Conservation (phyloP, 2,329 filamentous ascomycete genomes). For the Ustulina deusta region DNA sequence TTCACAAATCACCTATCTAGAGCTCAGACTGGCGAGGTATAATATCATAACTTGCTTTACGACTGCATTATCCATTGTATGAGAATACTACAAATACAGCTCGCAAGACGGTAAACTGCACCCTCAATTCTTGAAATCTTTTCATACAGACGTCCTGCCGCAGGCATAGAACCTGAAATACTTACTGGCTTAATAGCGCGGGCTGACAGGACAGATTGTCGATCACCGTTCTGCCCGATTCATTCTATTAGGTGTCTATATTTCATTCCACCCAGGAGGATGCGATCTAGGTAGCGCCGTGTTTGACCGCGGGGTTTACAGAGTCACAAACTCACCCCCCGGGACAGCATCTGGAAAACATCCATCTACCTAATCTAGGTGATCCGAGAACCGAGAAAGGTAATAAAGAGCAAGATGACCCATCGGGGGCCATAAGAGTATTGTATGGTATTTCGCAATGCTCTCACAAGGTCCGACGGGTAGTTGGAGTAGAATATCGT, state of each 20-base stretch:
- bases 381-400: not conserved
- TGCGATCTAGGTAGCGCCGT: not conserved
- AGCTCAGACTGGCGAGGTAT: not conserved
- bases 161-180: not conserved
- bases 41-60: not conserved
- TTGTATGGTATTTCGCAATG: not conserved
- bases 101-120: not conserved
- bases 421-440: not conserved
- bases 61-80: not conserved
- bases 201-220: not conserved
- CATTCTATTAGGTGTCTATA: not conserved
- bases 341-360: not conserved
- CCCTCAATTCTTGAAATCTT: not conserved
- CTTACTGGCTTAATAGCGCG: not conserved
- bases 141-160: not conserved
- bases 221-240: not conserved
- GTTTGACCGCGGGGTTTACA: not conserved
- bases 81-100: not conserved
- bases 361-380: not conserved
- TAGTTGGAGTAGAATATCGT: slow-evolving; percentile 41
- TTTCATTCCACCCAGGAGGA: not conserved
- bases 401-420: not conserved
- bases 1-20: not conserved
- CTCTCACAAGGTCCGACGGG: slow-evolving; percentile 1
- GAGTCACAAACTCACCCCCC: not conserved